phyloP scores from a whole-genome alignment of 2,329 filamentous ascomycete genomes.

The Colletotrichum phormii region DNA sequence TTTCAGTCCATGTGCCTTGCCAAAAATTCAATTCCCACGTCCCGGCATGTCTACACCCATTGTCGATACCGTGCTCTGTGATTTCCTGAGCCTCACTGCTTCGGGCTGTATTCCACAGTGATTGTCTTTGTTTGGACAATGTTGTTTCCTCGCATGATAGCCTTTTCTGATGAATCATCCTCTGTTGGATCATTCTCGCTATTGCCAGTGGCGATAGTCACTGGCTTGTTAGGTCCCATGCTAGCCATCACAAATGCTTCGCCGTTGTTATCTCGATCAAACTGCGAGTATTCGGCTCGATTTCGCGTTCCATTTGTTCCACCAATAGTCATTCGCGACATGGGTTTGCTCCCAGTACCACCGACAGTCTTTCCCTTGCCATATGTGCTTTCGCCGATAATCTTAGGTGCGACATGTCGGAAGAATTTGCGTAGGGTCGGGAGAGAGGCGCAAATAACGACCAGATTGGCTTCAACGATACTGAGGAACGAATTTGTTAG shows the following conservation, averaged over 20 bases:
- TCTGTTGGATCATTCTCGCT: background rate
- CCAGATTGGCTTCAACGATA: slow-evolving; percentile 49
- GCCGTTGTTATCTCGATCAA: background rate
- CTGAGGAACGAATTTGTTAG: slow-evolving; percentile 36
- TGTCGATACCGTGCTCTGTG: background rate
- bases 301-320: background rate
- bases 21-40: no score
- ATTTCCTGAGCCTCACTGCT: background rate
- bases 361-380: background rate
- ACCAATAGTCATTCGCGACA: slow-evolving; percentile 6
- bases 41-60: no score
- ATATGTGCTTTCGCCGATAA: slow-evolving; percentile 28
- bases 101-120: slow-evolving; percentile 17
- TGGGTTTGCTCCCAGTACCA: background rate
- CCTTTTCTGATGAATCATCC: slow-evolving; percentile 1
- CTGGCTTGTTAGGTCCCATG: background rate
- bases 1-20: background rate
- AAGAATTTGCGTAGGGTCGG: slow-evolving; percentile 51
- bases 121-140: slow-evolving; percentile 25
- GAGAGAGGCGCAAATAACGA: slow-evolving; percentile 50
- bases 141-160: background rate
- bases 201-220: background rate
- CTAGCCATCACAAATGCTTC: slow-evolving; percentile 17
- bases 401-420: slow-evolving; percentile 43
- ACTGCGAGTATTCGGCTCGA: slow-evolving; percentile 5